phyloP scores from a whole-genome alignment of 179 eudicot species.

The Gypsophila paniculata region DNA sequence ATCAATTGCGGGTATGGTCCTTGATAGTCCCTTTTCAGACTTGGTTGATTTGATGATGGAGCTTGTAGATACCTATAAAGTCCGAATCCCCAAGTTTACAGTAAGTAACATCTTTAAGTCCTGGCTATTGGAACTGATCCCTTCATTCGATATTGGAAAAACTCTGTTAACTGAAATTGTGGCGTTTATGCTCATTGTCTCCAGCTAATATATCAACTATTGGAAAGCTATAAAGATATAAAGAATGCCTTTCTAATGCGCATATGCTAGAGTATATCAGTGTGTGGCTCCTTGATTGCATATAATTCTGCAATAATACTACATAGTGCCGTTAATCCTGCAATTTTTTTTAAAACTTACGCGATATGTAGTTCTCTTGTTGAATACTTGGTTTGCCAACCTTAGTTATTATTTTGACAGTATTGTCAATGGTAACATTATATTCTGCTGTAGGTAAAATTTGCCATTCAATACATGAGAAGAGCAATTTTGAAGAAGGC shows the following conservation, averaged over 20 bases:
- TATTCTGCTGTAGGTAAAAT: conserved; percentile 58
- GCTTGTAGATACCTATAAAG: conserved; percentile 94
- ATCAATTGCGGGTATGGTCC: conserved; percentile 98
- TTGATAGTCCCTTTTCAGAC: conserved; percentile 96
- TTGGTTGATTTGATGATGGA: conserved; percentile 99
- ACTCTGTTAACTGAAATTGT: not conserved
- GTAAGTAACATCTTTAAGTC: conserved; percentile 39
- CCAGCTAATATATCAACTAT: conserved; percentile 5
- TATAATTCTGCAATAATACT: not conserved
- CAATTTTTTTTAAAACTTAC: no score
- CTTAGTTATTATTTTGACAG: not conserved
- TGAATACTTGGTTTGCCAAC: not conserved
- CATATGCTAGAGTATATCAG: not conserved
- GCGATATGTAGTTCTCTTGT: not conserved
- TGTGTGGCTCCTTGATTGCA: not conserved
- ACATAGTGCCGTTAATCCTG: no score
- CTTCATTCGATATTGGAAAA: not conserved
- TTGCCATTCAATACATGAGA: conserved; percentile 97
- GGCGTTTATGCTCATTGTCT: not conserved
- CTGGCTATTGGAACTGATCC: not conserved
- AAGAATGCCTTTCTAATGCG: conserved; percentile 2
- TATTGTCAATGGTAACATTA: not conserved
- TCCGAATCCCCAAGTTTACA: conserved; percentile 91
- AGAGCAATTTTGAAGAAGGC: conserved; percentile 88
- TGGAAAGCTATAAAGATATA: not conserved